Evolutionary conservation across 129 eudicot genomes (phyloP), one percentile per base, ranked within the genome.

Genomic region (Heracleum sosnowskyi): DNA sequence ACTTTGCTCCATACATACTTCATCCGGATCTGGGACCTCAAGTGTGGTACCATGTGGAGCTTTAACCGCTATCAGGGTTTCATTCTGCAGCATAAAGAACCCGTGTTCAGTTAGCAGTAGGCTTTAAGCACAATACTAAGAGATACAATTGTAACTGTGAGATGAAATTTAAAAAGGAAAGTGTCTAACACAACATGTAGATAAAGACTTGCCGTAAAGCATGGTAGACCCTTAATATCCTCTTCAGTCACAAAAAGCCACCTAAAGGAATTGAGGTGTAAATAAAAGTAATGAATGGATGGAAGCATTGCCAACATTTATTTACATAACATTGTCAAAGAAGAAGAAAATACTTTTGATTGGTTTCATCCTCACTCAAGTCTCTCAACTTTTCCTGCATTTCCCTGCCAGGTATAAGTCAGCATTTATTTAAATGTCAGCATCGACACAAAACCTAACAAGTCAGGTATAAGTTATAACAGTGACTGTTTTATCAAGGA

Each of bases 41-140:
- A 96, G 92, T 55, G 97, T 96, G 76, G 99, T 96, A 39, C 99
- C 99, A 80, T 96, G 99, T 37, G 99, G 99, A 83, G 99, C 99
- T 82, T 96, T 96, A 34, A 96, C 84, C 79, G 99, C 99, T 83
- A 96, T 90, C 75, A 96, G 85, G n/a, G 99, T 96, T 89, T 92
- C 90, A 53, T 92, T 90, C 99, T 96, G 90, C 79, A 81, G 62
- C 77, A 69, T 55, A 69, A 49, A 16, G 80, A 49, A 76, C 26
- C 36, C 18, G 24, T 53, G 45, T 7, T 80, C 47, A 68, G 78
- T 31, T 22, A 71, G 34, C 49, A 12, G 45, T n/a, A 1, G 11
- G 79, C 31, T 5, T 44, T 26, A 40, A 40, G 22, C 71, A 76
- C 77, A 31, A 42, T 78, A 33, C 31, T 40, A 34, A 29, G 78